Conservation (phyloP, 257 asterid genomes). For the Solanum raphanifolium region DNA sequence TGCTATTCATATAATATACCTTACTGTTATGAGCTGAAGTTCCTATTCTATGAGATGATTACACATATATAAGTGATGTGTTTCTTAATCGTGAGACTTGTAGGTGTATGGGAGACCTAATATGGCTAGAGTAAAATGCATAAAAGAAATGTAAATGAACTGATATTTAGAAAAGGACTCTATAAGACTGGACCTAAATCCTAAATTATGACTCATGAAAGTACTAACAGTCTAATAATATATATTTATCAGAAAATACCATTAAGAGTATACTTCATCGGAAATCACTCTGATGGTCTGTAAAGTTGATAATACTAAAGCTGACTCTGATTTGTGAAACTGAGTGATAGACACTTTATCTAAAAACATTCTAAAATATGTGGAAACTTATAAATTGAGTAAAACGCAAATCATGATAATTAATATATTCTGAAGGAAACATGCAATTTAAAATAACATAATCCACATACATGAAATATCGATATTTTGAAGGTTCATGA, state of each 20-base stretch:
- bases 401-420: not conserved
- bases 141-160: not conserved
- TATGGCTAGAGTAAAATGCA: not conserved
- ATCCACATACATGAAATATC: not conserved
- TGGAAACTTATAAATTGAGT: not conserved
- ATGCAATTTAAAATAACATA: not conserved
- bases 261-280: not conserved
- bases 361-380: not conserved
- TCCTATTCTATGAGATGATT: not conserved
- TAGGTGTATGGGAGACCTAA: not conserved
- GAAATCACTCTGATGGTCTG: not conserved
- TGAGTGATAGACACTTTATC: not conserved
- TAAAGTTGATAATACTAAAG: not conserved
- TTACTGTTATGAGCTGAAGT: not conserved
- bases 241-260: not conserved
- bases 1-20: not conserved
- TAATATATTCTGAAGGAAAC: not conserved
- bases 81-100: not conserved
- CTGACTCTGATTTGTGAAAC: not conserved
- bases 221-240: not conserved
- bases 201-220: not conserved
- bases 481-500: not conserved
- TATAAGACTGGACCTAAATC: not conserved
- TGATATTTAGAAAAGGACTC: not conserved
- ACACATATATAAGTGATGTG: no score